A percentile compares a stretch with the other conserved stretches of the same genome.
These are phyloP conservation scores for Eimeria maxima DNA, from an alignment of 169 alveolate species.

Conservation along the genomic window DNA sequence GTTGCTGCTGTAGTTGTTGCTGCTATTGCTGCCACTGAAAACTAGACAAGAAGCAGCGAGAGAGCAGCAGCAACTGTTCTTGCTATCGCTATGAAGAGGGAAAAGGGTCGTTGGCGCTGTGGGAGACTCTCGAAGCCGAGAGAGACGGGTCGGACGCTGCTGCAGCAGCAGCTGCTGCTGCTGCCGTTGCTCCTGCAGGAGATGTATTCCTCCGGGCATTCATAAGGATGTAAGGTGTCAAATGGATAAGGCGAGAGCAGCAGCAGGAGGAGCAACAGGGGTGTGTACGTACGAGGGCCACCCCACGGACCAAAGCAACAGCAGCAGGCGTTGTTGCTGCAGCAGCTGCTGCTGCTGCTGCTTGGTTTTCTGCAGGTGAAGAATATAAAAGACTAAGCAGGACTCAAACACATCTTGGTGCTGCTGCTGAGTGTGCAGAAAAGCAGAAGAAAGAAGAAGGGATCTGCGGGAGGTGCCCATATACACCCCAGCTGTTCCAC, in stretches of 20 bases:
- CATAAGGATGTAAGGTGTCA: background rate
- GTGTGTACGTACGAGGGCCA: background rate
- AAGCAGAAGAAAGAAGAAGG: background rate
- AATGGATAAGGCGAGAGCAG: background rate
- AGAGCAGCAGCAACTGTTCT: slow-evolving; percentile 2
- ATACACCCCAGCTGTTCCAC: slow-evolving; percentile 30
- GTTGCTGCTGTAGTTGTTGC: background rate
- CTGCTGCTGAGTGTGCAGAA: background rate
- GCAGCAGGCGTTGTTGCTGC: background rate
- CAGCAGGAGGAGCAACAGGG: background rate
- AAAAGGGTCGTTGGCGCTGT: background rate
- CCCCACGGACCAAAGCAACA: background rate
- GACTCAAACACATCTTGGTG: slow-evolving; percentile 11
- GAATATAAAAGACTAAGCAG: background rate
- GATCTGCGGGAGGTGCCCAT: background rate
- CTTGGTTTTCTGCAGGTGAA: background rate
- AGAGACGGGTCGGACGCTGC: background rate
- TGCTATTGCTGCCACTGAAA: slow-evolving; percentile 17
- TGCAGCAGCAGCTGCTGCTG: background rate
- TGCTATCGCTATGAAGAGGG: background rate
- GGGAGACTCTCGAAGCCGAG: background rate
- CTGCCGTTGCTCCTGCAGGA: background rate
- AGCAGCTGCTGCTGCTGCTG: slow-evolving; percentile 4
- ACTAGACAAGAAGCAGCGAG: background rate
- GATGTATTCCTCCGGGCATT: background rate